Base-by-base conservation (phyloP, 2,329 filamentous ascomycete species). In the Eutypella sp. region DNA sequence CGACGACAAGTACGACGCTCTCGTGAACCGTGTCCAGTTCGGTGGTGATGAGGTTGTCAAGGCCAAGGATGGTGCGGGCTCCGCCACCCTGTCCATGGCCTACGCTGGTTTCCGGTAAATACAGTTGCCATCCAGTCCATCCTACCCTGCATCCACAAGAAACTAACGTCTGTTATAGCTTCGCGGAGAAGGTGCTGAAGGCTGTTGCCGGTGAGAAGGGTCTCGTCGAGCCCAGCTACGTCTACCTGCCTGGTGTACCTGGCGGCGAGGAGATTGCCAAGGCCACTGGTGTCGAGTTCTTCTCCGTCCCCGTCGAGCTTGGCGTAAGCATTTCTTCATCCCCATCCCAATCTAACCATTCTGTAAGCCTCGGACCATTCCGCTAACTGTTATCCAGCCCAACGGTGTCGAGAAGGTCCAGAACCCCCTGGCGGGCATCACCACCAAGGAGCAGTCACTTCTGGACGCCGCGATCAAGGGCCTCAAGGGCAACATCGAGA, bases 21-120 rank as follows among this genome's bases (percentile, higher is more conserved):
- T 99, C 42, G 84, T 96, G 64, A 87, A 96, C 74, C 90, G 93
- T 75, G 88, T 97, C 47, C 93, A 99, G 72, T 97, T 96, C 60
- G 93, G 93, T 67, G 93, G 93, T 77, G 93, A 99, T 59, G 90
- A 96, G 75, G 90, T 96, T 53, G 90, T 96, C 68, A 84, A 92
- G 79, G 90, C 90, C 66, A 96, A 96, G 82, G 87, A 93, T 56
- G 90, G 90, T 62, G 84, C 84, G 64, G 90, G 90, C 55, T 95
- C 89, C 50, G 90, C 90, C 56, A 96, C 90, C 48, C 79, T 96
- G 45, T 95, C 89, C 60, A 96, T 96, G 90, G 90, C 90, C 50
- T 95, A 90, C 67, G 93, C 93, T 57, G 93, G 93, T 57, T 97
- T 84, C 82, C 87, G 89, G 86, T 91, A 72, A 56, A 77, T 62